A percentile compares a stretch with the other conserved stretches of the same genome.
These are phyloP conservation scores for Monocercomonoides exilis DNA, from an alignment of 78 protist genomes.

Conservation along the genomic window DNA sequence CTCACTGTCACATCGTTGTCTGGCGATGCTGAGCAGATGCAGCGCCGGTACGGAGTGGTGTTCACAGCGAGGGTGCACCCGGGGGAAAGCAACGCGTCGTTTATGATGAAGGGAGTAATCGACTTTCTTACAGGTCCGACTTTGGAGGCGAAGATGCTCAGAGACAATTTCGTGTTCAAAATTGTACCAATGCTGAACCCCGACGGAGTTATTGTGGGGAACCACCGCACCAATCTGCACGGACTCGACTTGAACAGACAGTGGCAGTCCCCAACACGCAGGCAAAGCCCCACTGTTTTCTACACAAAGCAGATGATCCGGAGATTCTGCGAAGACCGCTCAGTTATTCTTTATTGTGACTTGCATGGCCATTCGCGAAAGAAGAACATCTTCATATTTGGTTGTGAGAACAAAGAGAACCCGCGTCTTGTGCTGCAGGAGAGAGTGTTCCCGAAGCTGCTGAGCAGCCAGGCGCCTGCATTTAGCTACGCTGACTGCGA, in stretches of 20 bases:
- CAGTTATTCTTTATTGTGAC: slow-evolving; percentile 21
- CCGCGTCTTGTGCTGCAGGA: slow-evolving; percentile 15
- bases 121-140: slow-evolving; percentile 41
- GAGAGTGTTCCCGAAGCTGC: slow-evolving; percentile 29
- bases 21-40: background rate
- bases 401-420: slow-evolving; percentile 24
- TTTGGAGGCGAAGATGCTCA: slow-evolving; percentile 34
- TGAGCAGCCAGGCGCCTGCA: background rate
- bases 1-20: slow-evolving; percentile 43
- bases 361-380: slow-evolving; percentile 18
- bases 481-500: slow-evolving; percentile 19
- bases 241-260: slow-evolving; percentile 58
- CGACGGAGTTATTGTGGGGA: slow-evolving; percentile 64
- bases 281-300: slow-evolving; percentile 37
- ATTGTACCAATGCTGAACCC: slow-evolving; percentile 69
- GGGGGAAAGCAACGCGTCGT: slow-evolving; percentile 62
- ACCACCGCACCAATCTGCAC: slow-evolving; percentile 38
- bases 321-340: slow-evolving; percentile 14
- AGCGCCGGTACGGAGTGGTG: slow-evolving; percentile 28
- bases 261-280: slow-evolving; percentile 27
- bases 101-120: slow-evolving; percentile 60
- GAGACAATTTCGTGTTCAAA: slow-evolving; percentile 48
- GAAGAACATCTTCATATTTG: slow-evolving; percentile 36
- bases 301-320: slow-evolving; percentile 27
- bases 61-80: slow-evolving; percentile 77